Percentiles rank a stretch among this genome's conserved stretches.
phyloP scores from a whole-genome alignment of 1,284 basidiomycete genomes.

The Nidula niveotomentosa region DNA sequence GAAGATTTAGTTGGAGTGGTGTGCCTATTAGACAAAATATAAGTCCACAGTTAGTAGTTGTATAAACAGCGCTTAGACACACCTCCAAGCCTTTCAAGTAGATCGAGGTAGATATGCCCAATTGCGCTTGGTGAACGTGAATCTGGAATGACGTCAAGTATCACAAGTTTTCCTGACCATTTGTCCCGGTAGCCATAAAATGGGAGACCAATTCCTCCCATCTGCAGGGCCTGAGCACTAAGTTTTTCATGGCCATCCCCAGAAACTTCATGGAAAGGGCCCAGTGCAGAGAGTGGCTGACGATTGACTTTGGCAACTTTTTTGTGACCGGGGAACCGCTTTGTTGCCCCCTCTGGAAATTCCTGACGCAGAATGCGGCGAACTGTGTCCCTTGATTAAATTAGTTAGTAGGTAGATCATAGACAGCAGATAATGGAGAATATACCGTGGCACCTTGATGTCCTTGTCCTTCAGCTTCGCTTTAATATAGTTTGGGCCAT shows the following conservation, averaged over 20 bases:
- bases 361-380: constrained; percentile 6
- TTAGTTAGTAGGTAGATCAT: constrained; percentile 8
- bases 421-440: neutral
- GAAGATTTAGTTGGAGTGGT: no score
- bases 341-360: constrained; percentile 5
- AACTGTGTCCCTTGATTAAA: constrained; percentile 3
- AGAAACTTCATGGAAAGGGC: constrained; percentile 19
- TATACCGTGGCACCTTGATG: constrained; percentile 16
- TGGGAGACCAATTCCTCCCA: constrained; percentile 17
- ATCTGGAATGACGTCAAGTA: constrained; percentile 18
- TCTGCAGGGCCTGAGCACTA: constrained; percentile 18
- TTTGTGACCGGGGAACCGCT: constrained; percentile 17
- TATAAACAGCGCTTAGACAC: no score
- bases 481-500: constrained; percentile 13
- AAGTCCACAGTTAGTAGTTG: no score
- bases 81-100: constrained; percentile 20
- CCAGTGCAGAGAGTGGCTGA: constrained; percentile 9
- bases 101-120: constrained; percentile 22
- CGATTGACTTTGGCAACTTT: constrained; percentile 10
- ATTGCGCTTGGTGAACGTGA: constrained; percentile 14
- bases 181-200: constrained; percentile 23
- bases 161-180: constrained; percentile 12
- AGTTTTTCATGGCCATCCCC: constrained; percentile 24
- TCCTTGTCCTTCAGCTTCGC: constrained; percentile 9
- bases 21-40: no score